Evolutionary conservation across 1,139 yeast genomes (phyloP), one percentile per base, ranked within the genome.

Genomic region (Pichia sp.): DNA sequence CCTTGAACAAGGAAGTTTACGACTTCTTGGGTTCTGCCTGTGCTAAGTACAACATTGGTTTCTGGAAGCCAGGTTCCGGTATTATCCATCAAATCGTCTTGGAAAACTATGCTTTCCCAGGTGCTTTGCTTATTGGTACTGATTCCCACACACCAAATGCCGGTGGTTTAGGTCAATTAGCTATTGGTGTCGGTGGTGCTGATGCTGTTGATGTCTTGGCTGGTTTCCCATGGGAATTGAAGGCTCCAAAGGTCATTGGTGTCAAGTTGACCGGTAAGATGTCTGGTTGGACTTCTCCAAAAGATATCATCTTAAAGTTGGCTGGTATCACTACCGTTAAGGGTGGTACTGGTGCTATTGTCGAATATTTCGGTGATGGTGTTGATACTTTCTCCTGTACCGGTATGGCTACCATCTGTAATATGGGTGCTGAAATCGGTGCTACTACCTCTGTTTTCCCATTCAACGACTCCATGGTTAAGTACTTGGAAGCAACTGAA

Each of bases 141-240:
- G 99, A 93, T 77, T 92, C 98, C 47, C 98, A 93, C 79, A 93
- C 99, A 67, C 98, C 98, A 65, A 93, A 93, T 74, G 99, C 98
- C 65, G 98, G 99, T 82, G 99, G 98, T 77, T 82, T 93, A 70
- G 99, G 99, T 79, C 95, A 87, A 80, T 81, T 92, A 69, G 98
- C 98, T 68, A 93, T 93, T 71, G 99, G 98, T 85, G 98, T 93
- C 66, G 99, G 99, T 84, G 99, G 98, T 85, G 99, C 99, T 68
- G 99, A 93, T 75, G 98, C 98, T 64, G 98, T 93, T 68, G 98
- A 93, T 76, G 99, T 89, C 67, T 83, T 93, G 88, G 90, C 97
- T 62, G 86, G 86, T 72, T 80, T 88, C 68, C 87, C 99, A 62
- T 93, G 98, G 98, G 99, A 93, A 79, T 84, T 93, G 72, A 92